Evolutionary conservation across 345 rosid species (phyloP).

Genomic region (Melaleuca alternifolia): DNA sequence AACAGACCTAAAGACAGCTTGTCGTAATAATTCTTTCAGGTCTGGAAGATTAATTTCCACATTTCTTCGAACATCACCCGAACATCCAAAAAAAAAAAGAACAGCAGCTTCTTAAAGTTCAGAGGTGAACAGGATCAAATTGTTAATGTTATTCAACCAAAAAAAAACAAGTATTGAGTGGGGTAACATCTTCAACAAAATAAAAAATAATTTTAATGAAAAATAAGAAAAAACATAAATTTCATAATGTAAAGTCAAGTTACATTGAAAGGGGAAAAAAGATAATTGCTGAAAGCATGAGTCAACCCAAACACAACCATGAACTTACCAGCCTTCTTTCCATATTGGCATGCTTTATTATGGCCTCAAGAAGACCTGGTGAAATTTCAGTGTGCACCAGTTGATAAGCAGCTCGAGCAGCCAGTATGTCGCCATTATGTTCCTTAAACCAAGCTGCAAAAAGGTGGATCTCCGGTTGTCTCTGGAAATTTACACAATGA

Average conservation of each 20-base stretch:
- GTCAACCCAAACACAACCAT: neutral
- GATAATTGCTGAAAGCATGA: neutral
- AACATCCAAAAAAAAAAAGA: neutral
- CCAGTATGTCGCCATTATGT: slow-evolving; percentile 67
- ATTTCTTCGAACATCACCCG: neutral
- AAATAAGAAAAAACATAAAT: neutral
- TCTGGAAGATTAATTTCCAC: neutral
- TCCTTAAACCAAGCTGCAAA: slow-evolving; percentile 87
- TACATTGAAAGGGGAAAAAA: neutral
- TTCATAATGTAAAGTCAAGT: neutral
- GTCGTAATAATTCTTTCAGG: too few relatives aligned
- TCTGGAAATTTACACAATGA: slow-evolving; percentile 30
- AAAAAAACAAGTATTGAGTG: neutral
- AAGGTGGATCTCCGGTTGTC: slow-evolving; percentile 87
- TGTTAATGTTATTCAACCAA: neutral
- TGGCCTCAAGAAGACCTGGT: slow-evolving; percentile 94
- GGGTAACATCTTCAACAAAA: neutral
- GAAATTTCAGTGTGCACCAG: slow-evolving; percentile 77
- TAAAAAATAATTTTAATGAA: neutral
- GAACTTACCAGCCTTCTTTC: slow-evolving; percentile 67
- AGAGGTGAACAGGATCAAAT: neutral
- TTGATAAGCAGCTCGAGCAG: slow-evolving; percentile 88
- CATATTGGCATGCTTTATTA: slow-evolving; percentile 94
- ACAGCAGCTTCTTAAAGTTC: neutral
- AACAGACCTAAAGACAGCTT: neutral